Base-by-base conservation (phyloP, 2,329 filamentous ascomycete genomes). In the Chaetomium strumarium region DNA sequence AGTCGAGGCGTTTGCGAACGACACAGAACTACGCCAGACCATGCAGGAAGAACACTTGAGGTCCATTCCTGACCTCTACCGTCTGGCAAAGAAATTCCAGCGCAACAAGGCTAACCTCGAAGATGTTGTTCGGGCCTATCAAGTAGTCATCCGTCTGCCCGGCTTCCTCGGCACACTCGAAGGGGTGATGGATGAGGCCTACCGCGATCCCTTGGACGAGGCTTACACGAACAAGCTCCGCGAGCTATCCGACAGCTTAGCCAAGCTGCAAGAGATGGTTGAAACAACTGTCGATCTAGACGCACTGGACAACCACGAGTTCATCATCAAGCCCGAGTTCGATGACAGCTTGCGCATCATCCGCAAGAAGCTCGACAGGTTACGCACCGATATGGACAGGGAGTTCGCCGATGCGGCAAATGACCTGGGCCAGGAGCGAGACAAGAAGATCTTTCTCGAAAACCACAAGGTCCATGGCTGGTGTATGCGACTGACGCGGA, bases 261-360 rank as follows among this genome's bases (percentile, higher is more conserved):
- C 80, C 24, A 96, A 90, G 66, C 76, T 99, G 11, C 88, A 92
- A 64, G 93, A 99, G 67, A 96, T 99, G 90, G 93, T 99, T 0
- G 93, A 99, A 73, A 96, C 93, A 1, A 99, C 95, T 0, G 91
- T 99, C 13, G 93, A 99, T 64, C 80, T 99, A 0, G 89, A 96
- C 53, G 93, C 93, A 2, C 80, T 99, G 11, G 92, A 99, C 64
- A 90, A 93, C 60, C 93, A 99, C 65, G 93, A 99, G 67, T 99
- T 95, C 71, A 92, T 96, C 63, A 99, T 99, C 78, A 99, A 97
- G 71, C 88, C 95, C 1, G 93, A 99, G 65, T 99, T 96, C 59
- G 93, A 99, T 64, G 90, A 96, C 53, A 81, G 84, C 50, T 75
- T 99, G 36, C 83, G 86, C 16, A 83, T 88, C n/a, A 95, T 99